Base-by-base conservation (phyloP, 345 rosid genomes). In the Syzygium jambos region DNA sequence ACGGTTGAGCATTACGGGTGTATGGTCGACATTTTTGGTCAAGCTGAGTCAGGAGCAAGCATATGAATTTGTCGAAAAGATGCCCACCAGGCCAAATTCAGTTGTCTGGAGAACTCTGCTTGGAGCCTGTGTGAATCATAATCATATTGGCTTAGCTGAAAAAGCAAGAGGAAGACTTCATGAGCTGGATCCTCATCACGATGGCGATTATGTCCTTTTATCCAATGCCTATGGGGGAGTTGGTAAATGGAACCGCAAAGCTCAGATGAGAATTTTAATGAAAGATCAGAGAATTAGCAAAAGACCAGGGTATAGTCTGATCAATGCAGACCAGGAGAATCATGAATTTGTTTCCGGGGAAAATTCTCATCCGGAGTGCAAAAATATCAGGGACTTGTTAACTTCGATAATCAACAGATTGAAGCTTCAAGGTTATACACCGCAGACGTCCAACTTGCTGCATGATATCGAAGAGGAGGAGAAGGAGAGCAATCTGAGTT, bases 401-500 rank as follows among this genome's bases (percentile, higher is more conserved):
- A 88, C 49, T 49, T 87, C 89, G 14, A 52, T 90, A 38, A 89
- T 91, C 19, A 86, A 82, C 51, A 85, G 87, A 55, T 88, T 92
- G 51, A 89, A 87, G 89, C 88, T 22, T 78, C 89, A 68, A 86
- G 95, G 95, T 21, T 93, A 93, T 86, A 84, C 57, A 27, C 92
- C 91, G 4, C 52, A 53, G 55, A 90, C 89, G 5, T 78, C 88
- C 14, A 87, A 87, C 84, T 94, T 90, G 49, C 86, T 93, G 21
- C 92, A 91, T 61, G 96, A 94, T 86, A 89, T 94, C 21, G 93
- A 91, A 87, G 94, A 91, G 57, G 96, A 93, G 88, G 95, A 94
- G 91, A 93, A 93, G 90, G 93, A 93, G 89, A 88, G 88, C 73
- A 92, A 85, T 89, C 88, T 94, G 25, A 85, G 89, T 80, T 91